Conservation (phyloP, 75 land plant genomes). For the Pinus albicaulis region DNA sequence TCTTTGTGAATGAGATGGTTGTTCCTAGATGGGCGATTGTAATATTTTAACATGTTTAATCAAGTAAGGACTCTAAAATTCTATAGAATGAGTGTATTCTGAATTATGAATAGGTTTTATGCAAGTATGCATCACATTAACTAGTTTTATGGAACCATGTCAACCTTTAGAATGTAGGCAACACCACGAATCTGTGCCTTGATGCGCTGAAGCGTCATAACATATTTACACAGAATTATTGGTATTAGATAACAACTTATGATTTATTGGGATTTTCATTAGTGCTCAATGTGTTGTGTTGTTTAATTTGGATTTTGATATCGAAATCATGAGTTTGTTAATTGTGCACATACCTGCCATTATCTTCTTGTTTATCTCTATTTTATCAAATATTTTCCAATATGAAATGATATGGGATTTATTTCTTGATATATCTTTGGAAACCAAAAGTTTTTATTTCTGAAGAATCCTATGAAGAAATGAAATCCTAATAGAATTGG, state of each 20-base stretch:
- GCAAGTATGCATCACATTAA: neutral
- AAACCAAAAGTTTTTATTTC: no score
- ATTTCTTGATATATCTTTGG: no score
- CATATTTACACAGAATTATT: constrained; percentile 12
- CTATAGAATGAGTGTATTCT: neutral
- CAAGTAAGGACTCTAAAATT: neutral
- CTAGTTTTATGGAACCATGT: neutral
- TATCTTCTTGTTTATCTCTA: no score
- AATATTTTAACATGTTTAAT: neutral
- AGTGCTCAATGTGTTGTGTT: constrained; percentile 11
- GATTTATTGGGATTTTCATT: constrained; percentile 12
- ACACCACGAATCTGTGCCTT: constrained; percentile 34
- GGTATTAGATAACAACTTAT: constrained; percentile 21
- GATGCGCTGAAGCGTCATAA: constrained; percentile 36
- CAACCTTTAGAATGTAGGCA: constrained; percentile 30
- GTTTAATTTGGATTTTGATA: constrained; percentile 10
- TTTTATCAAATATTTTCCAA: no score
- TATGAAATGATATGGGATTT: no score
- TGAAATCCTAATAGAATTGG: no score
- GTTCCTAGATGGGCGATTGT: constrained; percentile 35
- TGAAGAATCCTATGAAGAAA: no score
- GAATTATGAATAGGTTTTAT: neutral
- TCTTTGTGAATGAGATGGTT: constrained; percentile 44
- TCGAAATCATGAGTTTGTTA: constrained; percentile 11
- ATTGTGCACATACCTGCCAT: no score